Evolutionary conservation across 1,139 yeast genomes (phyloP).

Genomic region (Protomyces pachydermus): DNA sequence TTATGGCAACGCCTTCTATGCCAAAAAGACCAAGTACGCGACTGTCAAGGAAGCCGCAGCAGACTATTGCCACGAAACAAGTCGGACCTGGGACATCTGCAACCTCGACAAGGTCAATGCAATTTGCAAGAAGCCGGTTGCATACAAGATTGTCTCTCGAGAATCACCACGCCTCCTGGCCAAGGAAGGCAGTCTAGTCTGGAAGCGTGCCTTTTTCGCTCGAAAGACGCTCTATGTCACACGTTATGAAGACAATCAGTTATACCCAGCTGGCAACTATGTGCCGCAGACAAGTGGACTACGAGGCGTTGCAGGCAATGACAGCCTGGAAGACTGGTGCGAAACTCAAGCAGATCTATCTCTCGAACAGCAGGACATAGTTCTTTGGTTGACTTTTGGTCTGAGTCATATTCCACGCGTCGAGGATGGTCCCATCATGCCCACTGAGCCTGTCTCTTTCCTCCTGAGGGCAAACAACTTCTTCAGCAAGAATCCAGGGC

Average conservation of each 20-base stretch:
- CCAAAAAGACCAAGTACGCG: conserved; percentile 59
- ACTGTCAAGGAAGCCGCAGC: conserved; percentile 65
- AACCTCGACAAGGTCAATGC: conserved; percentile 63
- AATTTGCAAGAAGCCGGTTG: conserved; percentile 67
- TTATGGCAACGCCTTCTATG: conserved; percentile 68
- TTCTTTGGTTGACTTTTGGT: conserved; percentile 76
- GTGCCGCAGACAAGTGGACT: conserved; percentile 72
- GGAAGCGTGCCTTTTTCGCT: conserved; percentile 82
- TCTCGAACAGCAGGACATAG: conserved; percentile 64
- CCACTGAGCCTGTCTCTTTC: conserved; percentile 71
- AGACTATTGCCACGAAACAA: conserved; percentile 55
- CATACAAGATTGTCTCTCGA: conserved; percentile 72
- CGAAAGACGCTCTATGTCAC: conserved; percentile 61
- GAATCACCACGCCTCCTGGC: conserved; percentile 71
- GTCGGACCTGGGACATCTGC: conserved; percentile 74
- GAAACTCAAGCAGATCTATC: conserved; percentile 55
- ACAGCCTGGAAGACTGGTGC: conserved; percentile 70
- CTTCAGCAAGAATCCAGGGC: conserved; percentile 68
- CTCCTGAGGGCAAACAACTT: conserved; percentile 73
- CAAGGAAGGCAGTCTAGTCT: conserved; percentile 65
- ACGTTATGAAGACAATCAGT: conserved; percentile 57
- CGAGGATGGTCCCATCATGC: conserved; percentile 87
- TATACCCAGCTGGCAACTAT: conserved; percentile 75
- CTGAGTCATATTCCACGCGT: conserved; percentile 83
- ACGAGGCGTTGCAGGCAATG: conserved; percentile 47